These are phyloP conservation scores for Penicillium mononematosum DNA, from an alignment of 495 filamentous ascomycete genomes.

Conservation along the genomic window DNA sequence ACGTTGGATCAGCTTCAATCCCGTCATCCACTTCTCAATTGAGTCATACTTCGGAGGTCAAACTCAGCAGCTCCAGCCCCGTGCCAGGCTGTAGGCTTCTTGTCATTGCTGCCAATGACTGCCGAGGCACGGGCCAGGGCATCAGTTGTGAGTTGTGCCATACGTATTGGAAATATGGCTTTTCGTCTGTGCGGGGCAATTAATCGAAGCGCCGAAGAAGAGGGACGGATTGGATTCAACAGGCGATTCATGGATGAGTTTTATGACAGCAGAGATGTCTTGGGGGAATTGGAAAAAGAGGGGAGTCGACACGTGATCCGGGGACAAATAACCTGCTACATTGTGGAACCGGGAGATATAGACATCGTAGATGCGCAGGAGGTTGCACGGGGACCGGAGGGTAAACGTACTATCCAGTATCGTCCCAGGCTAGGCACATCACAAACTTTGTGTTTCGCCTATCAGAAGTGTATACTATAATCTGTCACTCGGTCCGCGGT, in stretches of 20 bases:
- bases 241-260: conserved; percentile 21
- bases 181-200: not conserved
- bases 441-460: not conserved
- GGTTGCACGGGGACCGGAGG: not conserved
- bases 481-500: not conserved
- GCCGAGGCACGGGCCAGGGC: conserved; percentile 17
- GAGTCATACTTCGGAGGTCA: conserved; percentile 52
- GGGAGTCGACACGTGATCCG: conserved; percentile 20
- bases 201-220: conserved; percentile 9
- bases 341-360: not conserved
- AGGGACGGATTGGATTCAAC: conserved; percentile 20
- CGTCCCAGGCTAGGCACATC: not conserved
- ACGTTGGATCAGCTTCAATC: not conserved
- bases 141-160: conserved; percentile 30
- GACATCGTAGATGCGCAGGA: not conserved
- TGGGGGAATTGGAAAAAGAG: conserved; percentile 11
- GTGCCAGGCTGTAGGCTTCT: conserved; percentile 51
- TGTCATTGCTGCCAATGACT: conserved; percentile 10
- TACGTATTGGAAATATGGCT: conserved; percentile 3
- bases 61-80: conserved; percentile 62
- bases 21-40: conserved; percentile 17
- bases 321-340: not conserved
- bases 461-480: not conserved
- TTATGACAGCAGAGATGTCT: not conserved
- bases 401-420: not conserved